Evolutionary conservation across 257 asterid species (phyloP).

Genomic region (Solanum tacnaense): DNA sequence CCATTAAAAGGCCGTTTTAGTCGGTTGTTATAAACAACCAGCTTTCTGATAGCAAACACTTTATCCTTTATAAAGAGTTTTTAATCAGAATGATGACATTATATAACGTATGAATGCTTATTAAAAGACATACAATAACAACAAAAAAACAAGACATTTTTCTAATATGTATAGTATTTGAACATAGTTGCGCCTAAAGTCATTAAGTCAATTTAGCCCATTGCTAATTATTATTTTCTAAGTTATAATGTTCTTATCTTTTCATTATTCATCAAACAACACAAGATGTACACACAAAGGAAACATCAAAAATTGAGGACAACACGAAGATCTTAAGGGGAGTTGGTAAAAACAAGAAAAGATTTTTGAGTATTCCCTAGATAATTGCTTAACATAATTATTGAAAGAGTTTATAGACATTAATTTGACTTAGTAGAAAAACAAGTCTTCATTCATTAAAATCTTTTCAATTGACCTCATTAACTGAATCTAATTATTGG

Average conservation of each 20-base stretch:
- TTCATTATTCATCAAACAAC: background rate
- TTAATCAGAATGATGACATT: background rate
- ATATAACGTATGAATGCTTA: background rate
- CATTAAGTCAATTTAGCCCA: background rate
- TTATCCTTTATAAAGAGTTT: background rate
- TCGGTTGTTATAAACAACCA: background rate
- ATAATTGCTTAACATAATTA: conserved; percentile 1
- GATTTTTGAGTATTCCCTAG: conserved; percentile 9
- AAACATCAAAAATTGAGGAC: background rate
- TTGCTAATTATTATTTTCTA: background rate
- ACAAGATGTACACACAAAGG: background rate
- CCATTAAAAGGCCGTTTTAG: background rate
- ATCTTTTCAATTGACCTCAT: conserved; percentile 23
- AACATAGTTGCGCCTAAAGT: background rate
- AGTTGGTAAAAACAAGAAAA: conserved; percentile 21
- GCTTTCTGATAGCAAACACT: background rate
- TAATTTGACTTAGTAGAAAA: background rate
- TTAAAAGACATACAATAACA: background rate
- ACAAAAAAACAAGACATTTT: background rate
- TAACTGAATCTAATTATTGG: conserved; percentile 34
- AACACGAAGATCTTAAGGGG: background rate
- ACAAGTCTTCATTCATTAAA: conserved; percentile 32
- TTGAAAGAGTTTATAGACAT: background rate
- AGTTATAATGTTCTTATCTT: background rate
- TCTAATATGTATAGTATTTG: background rate